A percentile compares a stretch with the other conserved stretches of the same genome.
Conservation (phyloP, 345 rosid species). For the Dimocarpus longan region DNA sequence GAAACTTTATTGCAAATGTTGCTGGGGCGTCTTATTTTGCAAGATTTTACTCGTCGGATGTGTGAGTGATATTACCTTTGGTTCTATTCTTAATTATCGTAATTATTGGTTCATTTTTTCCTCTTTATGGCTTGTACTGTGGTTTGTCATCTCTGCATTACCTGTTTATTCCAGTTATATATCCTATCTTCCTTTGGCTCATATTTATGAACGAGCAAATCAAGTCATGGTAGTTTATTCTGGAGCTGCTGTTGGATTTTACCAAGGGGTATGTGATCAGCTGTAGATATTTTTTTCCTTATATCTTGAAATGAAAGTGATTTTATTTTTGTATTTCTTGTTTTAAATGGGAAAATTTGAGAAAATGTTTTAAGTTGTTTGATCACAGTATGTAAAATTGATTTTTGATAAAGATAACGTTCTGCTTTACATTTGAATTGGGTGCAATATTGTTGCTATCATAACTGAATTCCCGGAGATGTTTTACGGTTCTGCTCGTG, state of each 20-base stretch:
- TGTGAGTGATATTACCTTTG: slow-evolving; percentile 54
- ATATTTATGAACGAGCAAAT: slow-evolving; percentile 87
- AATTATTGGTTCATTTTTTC: slow-evolving; percentile 8
- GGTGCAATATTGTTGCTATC: not conserved
- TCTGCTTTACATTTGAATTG: not conserved
- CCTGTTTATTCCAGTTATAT: slow-evolving; percentile 59
- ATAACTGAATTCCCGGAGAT: slow-evolving; percentile 3
- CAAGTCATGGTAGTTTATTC: slow-evolving; percentile 59
- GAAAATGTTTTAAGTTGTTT: not conserved
- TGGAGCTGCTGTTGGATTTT: slow-evolving; percentile 94
- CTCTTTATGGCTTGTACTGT: slow-evolving; percentile 16
- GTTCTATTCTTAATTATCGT: slow-evolving; percentile 1
- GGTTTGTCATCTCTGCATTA: slow-evolving; percentile 22
- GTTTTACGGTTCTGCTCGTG: not conserved
- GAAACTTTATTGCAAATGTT: slow-evolving; percentile 78
- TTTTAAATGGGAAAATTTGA: slow-evolving; percentile 2
- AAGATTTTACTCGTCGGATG: slow-evolving; percentile 74
- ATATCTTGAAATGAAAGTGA: slow-evolving; percentile 11
- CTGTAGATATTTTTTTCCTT: not conserved
- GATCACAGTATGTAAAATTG: not conserved
- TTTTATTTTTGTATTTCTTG: slow-evolving; percentile 17
- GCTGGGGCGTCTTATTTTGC: slow-evolving; percentile 60
- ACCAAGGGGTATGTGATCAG: slow-evolving; percentile 83
- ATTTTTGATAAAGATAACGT: not conserved
- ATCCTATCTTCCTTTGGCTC: slow-evolving; percentile 96